A percentile compares a stretch with the other conserved stretches of the same genome.
phyloP scores from a whole-genome alignment of 2,329 filamentous ascomycete genomes.

The Arthrobotrys sphaeroides region DNA sequence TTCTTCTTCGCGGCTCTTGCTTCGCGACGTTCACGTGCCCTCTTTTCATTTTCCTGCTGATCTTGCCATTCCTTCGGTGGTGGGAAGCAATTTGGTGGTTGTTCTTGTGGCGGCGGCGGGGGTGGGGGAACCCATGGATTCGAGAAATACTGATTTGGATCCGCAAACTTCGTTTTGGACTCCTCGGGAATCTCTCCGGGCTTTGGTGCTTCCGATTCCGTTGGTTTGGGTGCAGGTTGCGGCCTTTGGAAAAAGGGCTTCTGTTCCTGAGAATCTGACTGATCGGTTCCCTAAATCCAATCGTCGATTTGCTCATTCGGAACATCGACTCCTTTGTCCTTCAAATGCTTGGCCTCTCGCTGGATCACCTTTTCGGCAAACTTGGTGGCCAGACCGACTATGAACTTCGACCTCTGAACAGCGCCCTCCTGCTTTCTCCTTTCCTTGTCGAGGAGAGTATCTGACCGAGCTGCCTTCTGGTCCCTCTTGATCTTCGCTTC shows the following conservation, averaged over 20 bases:
- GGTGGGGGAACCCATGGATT: not conserved
- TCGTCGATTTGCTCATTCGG: not conserved
- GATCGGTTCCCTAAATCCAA: constrained; percentile 5
- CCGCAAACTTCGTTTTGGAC: not conserved
- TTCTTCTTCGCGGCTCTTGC: no score
- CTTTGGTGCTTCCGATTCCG: not conserved
- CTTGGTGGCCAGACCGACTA: not conserved
- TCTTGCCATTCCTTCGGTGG: not conserved
- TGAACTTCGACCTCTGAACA: not conserved
- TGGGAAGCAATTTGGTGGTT: not conserved
- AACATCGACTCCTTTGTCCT: not conserved
- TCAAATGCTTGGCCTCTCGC: not conserved
- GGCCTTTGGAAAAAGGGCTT: not conserved
- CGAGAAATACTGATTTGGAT: not conserved
- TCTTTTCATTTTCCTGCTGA: no score
- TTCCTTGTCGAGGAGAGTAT: not conserved
- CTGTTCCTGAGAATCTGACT: not conserved
- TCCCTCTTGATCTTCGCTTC: not conserved
- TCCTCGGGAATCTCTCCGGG: not conserved
- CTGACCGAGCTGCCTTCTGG: not conserved
- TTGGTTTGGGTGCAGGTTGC: not conserved
- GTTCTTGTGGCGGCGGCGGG: not conserved
- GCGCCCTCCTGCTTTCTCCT: not conserved
- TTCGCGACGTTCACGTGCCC: no score
- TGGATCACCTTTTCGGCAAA: not conserved